phyloP scores from a whole-genome alignment of 768 basidiomycete genomes.

The Pholiota molesta region DNA sequence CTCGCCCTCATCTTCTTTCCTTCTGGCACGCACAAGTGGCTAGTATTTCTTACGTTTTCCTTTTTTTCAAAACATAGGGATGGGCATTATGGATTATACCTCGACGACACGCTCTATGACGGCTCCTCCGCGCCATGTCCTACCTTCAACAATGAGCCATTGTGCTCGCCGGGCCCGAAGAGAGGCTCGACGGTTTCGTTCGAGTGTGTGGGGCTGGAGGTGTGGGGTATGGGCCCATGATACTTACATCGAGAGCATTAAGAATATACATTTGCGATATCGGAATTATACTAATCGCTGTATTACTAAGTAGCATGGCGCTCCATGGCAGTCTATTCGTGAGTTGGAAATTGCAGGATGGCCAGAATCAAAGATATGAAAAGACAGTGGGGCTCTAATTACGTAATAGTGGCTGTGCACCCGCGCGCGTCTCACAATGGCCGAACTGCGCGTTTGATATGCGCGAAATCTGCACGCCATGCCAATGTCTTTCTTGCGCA shows the following conservation, averaged over 20 bases:
- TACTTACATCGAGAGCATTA: neutral
- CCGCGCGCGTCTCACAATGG: too few species aligned
- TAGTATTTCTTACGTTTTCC: neutral
- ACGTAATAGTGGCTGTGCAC: too few species aligned
- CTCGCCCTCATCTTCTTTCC: neutral
- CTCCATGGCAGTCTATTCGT: too few species aligned
- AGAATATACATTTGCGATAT: neutral
- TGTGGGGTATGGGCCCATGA: constrained; percentile 75
- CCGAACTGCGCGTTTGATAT: too few species aligned
- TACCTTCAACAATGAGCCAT: constrained; percentile 85
- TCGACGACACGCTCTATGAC: constrained; percentile 79
- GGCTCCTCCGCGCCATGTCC: constrained; percentile 86
- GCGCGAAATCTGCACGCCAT: too few species aligned
- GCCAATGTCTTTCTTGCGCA: too few species aligned
- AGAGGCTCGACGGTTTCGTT: constrained; percentile 65
- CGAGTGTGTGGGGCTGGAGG: constrained; percentile 90
- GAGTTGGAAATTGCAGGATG: too few species aligned
- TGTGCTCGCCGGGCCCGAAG: constrained; percentile 58
- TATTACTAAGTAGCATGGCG: too few species aligned
- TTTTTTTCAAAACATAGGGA: constrained; percentile 48
- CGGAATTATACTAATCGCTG: too few species aligned
- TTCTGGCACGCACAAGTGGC: neutral
- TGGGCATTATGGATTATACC: constrained; percentile 86
- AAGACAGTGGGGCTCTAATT: too few species aligned
- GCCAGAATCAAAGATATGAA: too few species aligned